Conservation (phyloP, 371 early-diverging fungal genomes). For the Mucor piriformis region DNA sequence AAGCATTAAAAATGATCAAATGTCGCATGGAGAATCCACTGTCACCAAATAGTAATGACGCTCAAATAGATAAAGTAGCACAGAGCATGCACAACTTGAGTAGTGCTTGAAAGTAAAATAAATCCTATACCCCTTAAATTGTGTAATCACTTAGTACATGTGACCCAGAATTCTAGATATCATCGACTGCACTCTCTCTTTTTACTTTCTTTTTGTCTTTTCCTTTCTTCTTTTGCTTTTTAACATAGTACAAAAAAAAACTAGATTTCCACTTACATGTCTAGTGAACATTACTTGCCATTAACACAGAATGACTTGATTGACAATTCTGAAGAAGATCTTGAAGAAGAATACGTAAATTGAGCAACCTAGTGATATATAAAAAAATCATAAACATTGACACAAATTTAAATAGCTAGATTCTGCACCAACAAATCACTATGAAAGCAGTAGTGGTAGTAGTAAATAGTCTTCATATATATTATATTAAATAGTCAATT, state of each 20-base stretch:
- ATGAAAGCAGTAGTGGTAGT: constrained; percentile 8
- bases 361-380: not conserved
- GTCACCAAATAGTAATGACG: constrained; percentile 30
- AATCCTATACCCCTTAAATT: constrained; percentile 8
- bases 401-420: not conserved
- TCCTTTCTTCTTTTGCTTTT: not conserved
- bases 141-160: constrained; percentile 4
- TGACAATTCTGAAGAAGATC: not conserved
- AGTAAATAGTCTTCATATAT: not conserved
- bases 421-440: not conserved
- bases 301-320: not conserved
- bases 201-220: not conserved
- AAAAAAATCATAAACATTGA: not conserved
- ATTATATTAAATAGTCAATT: not conserved
- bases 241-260: too few relatives aligned
- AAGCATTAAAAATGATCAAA: constrained; percentile 45
- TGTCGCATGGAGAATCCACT: constrained; percentile 33
- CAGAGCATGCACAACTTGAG: constrained; percentile 35
- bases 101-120: constrained; percentile 7
- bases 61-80: constrained; percentile 38
- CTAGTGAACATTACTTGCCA: not conserved
- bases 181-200: too few relatives aligned
- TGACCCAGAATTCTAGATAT: not conserved
- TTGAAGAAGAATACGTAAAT: not conserved
- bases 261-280: not conserved